phyloP scores from a whole-genome alignment of 148 eudicot genomes.

The Diospyros kaki region DNA sequence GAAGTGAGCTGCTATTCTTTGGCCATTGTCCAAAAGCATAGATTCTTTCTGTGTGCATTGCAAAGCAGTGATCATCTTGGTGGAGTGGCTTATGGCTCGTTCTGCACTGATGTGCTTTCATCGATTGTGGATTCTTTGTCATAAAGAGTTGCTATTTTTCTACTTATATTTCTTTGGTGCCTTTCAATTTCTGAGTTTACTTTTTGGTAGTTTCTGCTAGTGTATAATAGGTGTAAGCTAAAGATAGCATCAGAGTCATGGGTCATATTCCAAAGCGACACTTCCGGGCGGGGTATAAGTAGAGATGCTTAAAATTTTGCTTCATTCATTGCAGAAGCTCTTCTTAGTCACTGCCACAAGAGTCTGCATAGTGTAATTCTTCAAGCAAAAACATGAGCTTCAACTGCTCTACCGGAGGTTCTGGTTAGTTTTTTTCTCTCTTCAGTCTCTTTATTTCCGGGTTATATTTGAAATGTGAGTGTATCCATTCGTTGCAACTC shows the following conservation, averaged over 20 bases:
- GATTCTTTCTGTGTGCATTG: conserved; percentile 13
- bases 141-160: conserved; percentile 14
- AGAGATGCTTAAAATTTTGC: conserved; percentile 14
- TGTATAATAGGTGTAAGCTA: conserved; percentile 6
- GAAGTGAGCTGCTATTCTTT: conserved; percentile 12
- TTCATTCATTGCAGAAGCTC: conserved; percentile 23
- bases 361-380: conserved; percentile 5
- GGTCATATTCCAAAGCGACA: conserved; percentile 10
- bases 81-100: neutral
- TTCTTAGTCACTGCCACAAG: conserved; percentile 4
- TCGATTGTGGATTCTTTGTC: conserved; percentile 24
- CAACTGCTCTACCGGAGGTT: conserved; percentile 20
- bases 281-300: conserved; percentile 22
- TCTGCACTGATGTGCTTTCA: conserved; percentile 6
- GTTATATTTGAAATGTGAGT: neutral
- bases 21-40: conserved; percentile 10
- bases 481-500: neutral
- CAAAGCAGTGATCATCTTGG: neutral
- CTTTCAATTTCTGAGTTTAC: conserved; percentile 12
- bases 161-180: conserved; percentile 5
- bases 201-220: conserved; percentile 17
- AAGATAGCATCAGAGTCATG: neutral
- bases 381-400: conserved; percentile 27
- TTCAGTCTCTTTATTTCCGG: neutral
- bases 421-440: conserved; percentile 20